These are phyloP conservation scores for Isoetes taiwanensis DNA, from an alignment of 75 land plant species.

Conservation along the genomic window DNA sequence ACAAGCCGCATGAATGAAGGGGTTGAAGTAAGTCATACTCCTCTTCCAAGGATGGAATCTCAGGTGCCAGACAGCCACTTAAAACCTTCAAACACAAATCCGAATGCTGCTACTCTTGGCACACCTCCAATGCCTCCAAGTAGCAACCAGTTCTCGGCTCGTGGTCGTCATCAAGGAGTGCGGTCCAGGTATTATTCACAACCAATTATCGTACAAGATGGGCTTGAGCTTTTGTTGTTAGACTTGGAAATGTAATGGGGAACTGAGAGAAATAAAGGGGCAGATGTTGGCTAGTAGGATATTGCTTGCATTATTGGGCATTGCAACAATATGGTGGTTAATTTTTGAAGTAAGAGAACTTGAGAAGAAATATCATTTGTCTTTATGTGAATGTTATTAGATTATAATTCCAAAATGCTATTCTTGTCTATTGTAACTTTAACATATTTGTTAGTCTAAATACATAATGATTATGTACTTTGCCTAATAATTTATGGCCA, in stretches of 20 bases:
- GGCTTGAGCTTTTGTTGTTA: neutral
- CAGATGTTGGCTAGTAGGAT: neutral
- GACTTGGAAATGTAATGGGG: neutral
- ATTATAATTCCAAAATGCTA: too few species aligned
- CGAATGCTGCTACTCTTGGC: constrained; percentile 37
- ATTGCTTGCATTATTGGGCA: neutral
- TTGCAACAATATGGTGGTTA: neutral
- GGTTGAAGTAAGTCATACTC: too few species aligned
- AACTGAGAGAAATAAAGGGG: neutral
- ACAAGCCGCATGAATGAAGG: constrained; percentile 10
- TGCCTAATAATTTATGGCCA: too few species aligned
- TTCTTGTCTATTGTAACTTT: too few species aligned
- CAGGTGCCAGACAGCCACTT: constrained; percentile 21
- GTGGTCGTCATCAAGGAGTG: constrained; percentile 61
- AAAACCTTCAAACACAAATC: constrained; percentile 6
- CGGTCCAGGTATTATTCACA: constrained; percentile 52
- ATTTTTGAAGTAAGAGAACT: neutral
- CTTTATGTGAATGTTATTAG: too few species aligned
- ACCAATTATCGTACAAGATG: neutral
- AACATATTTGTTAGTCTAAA: too few species aligned
- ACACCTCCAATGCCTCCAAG: constrained; percentile 79
- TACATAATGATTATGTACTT: too few species aligned
- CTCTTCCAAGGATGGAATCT: constrained; percentile 20
- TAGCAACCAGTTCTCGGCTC: constrained; percentile 78
- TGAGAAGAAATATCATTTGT: too few species aligned